Conservation (phyloP, 371 early-diverging fungal genomes). For the Mucor mucedo region DNA sequence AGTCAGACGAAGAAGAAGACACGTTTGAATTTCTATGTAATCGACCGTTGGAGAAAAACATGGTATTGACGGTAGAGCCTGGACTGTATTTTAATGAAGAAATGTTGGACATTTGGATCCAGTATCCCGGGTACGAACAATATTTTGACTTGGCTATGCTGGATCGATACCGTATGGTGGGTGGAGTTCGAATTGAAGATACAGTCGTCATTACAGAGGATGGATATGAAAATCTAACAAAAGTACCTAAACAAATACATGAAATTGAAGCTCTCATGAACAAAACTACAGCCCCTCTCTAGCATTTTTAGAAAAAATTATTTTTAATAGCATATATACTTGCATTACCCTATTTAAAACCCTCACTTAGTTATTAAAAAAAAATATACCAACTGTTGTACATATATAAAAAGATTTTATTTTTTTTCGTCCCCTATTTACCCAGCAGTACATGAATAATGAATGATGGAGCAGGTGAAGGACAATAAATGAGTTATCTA, state of each 20-base stretch:
- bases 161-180: constrained; percentile 69
- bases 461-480: no score
- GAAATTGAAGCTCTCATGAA: constrained; percentile 70
- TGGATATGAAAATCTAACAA: constrained; percentile 77
- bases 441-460: no score
- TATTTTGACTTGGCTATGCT: constrained; percentile 72
- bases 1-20: background rate
- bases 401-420: no score
- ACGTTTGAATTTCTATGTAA: constrained; percentile 15
- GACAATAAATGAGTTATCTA: no score
- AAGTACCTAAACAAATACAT: constrained; percentile 68
- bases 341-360: background rate
- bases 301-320: background rate
- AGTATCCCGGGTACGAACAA: constrained; percentile 56
- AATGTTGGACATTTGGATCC: constrained; percentile 52
- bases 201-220: constrained; percentile 75
- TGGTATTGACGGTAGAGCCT: constrained; percentile 94
- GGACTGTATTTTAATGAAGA: constrained; percentile 74
- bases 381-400: no score
- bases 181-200: constrained; percentile 94
- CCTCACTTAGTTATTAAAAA: no score
- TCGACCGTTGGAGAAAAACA: constrained; percentile 68
- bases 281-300: background rate
- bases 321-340: background rate
- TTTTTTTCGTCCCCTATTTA: no score